phyloP scores from a whole-genome alignment of 305 asterid genomes.

The Fraxinus ornus region DNA sequence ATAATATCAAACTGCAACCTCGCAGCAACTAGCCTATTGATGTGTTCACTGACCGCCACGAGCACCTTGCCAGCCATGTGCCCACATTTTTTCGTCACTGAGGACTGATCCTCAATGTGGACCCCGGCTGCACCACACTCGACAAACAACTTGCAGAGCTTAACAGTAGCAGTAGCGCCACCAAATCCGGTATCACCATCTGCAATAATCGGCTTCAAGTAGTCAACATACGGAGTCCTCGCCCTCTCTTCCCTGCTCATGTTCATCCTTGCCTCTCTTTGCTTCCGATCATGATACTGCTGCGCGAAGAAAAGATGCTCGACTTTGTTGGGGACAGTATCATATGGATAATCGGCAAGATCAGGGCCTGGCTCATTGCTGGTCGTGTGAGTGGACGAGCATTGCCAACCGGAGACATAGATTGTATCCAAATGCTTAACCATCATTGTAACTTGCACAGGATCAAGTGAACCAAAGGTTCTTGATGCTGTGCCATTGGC shows the following conservation, averaged over 20 bases:
- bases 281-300: slow-evolving; percentile 91
- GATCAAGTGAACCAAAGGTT: slow-evolving; percentile 95
- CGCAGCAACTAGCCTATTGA: slow-evolving; percentile 94
- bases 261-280: slow-evolving; percentile 85
- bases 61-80: slow-evolving; percentile 98
- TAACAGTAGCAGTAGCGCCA: slow-evolving; percentile 93
- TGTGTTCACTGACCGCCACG: slow-evolving; percentile 81
- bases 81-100: slow-evolving; percentile 89
- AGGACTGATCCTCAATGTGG: slow-evolving; percentile 96
- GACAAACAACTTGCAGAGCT: slow-evolving; percentile 88
- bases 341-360: slow-evolving; percentile 94
- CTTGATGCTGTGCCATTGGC: slow-evolving; percentile 87
- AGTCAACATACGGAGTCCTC: slow-evolving; percentile 65
- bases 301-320: slow-evolving; percentile 91
- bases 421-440: slow-evolving; percentile 85
- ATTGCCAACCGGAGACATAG: slow-evolving; percentile 98
- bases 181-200: slow-evolving; percentile 99
- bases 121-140: slow-evolving; percentile 99
- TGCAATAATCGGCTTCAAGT: slow-evolving; percentile 89
- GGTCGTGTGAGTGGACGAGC: slow-evolving; percentile 93
- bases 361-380: slow-evolving; percentile 98
- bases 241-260: slow-evolving; percentile 84
- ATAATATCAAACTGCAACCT: slow-evolving; percentile 88
- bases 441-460: slow-evolving; percentile 99
- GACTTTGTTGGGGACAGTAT: slow-evolving; percentile 97